phyloP scores from a whole-genome alignment of 1,139 yeast genomes.

The Debaryomycetaceae sp. region DNA sequence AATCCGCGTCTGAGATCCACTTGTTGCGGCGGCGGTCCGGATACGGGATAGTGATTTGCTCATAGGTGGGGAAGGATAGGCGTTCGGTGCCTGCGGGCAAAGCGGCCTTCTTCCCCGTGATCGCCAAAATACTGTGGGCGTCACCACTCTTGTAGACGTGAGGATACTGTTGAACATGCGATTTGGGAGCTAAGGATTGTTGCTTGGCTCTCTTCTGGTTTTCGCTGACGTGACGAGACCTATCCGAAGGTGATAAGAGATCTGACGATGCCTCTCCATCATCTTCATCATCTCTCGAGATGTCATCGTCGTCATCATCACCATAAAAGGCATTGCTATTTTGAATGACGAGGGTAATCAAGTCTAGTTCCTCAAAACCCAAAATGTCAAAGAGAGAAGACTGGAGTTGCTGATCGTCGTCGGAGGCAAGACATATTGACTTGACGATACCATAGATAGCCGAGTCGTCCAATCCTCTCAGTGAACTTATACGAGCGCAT shows the following conservation, averaged over 20 bases:
- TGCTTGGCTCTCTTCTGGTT: conserved; percentile 44
- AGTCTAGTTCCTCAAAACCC: conserved; percentile 78
- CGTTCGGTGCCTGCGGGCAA: conserved; percentile 80
- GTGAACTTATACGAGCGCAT: conserved; percentile 17
- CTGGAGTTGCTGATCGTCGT: conserved; percentile 53
- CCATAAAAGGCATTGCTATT: conserved; percentile 25
- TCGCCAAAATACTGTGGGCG: conserved; percentile 55
- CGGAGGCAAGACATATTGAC: conserved; percentile 12
- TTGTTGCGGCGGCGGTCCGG: conserved; percentile 39
- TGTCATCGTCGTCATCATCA: conserved; percentile 4
- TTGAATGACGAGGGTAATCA: conserved; percentile 57
- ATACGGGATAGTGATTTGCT: conserved; percentile 77
- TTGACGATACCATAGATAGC: conserved; percentile 16
- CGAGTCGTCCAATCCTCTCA: conserved; percentile 15
- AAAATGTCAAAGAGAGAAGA: conserved; percentile 62
- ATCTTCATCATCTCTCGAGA: background rate
- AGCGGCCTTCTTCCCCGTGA: conserved; percentile 69
- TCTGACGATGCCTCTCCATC: conserved; percentile 4
- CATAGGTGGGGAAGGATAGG: conserved; percentile 50
- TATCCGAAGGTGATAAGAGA: conserved; percentile 45
- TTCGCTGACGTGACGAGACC: conserved; percentile 44
- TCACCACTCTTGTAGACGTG: conserved; percentile 67
- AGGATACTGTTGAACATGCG: conserved; percentile 53
- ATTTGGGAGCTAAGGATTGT: conserved; percentile 37
- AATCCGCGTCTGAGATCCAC: conserved; percentile 41